These are phyloP conservation scores for Selaginella moellendorffii DNA, from an alignment of 75 land plant species.

Conservation along the genomic window DNA sequence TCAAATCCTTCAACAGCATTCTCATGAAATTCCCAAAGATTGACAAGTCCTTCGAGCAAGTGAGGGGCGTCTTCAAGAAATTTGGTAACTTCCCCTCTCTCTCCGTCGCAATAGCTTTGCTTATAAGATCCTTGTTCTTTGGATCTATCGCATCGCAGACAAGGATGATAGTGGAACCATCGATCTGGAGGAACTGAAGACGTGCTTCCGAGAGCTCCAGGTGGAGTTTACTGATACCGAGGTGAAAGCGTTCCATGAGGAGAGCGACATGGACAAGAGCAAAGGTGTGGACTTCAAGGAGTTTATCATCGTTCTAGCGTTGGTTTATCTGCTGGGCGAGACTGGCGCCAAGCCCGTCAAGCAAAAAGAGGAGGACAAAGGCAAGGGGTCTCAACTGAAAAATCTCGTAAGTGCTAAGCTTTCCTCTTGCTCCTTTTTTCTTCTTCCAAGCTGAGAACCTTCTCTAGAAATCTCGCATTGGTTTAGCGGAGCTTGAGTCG, in stretches of 20 bases:
- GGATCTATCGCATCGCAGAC: no score
- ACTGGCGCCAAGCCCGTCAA: background rate
- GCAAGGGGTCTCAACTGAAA: background rate
- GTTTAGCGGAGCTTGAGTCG: conserved; percentile 57
- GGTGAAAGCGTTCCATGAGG: conserved; percentile 63
- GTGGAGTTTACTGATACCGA: conserved; percentile 60
- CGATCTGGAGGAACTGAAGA: conserved; percentile 61
- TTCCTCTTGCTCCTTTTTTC: conserved; percentile 30
- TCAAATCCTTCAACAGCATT: conserved; percentile 74
- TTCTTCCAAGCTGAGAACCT: background rate
- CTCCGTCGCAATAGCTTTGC: background rate
- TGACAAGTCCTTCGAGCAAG: conserved; percentile 76
- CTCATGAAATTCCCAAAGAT: conserved; percentile 91
- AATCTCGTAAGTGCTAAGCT: conserved; percentile 21
- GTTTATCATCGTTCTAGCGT: conserved; percentile 85
- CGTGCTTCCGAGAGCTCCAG: conserved; percentile 58
- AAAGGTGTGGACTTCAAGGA: conserved; percentile 91
- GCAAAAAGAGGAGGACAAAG: background rate
- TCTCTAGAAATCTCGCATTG: conserved; percentile 53
- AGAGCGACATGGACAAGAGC: conserved; percentile 76
- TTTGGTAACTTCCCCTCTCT: conserved; percentile 38
- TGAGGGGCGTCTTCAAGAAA: conserved; percentile 52
- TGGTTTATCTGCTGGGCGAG: conserved; percentile 67
- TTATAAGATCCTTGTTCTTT: background rate
- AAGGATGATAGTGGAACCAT: conserved; percentile 74